Evolutionary conservation across 352 stramenopile genomes (phyloP).

Genomic region (Globisporangium carolinianum): DNA sequence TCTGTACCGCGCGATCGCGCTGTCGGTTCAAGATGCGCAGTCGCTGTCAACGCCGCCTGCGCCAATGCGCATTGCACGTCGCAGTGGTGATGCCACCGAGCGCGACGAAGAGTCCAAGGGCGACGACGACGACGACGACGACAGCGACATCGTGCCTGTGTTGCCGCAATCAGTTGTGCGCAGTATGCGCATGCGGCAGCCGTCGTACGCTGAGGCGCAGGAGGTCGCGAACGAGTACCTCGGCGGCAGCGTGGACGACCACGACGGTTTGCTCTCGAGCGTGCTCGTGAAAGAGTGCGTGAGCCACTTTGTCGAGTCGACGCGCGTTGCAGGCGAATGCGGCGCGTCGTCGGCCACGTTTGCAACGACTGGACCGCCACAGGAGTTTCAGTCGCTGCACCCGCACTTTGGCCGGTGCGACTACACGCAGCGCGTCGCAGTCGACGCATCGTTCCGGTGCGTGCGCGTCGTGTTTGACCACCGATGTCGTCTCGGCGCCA

Average conservation of each 20-base stretch:
- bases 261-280: conserved; percentile 57
- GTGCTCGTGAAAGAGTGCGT: conserved; percentile 83
- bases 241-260: conserved; percentile 38
- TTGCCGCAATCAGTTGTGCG: neutral
- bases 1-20: conserved; percentile 8
- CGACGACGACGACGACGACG: conserved; percentile 16
- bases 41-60: neutral
- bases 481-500: conserved; percentile 60
- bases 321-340: conserved; percentile 47
- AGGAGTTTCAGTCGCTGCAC: conserved; percentile 80
- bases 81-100: too few species aligned
- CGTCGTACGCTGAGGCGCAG: conserved; percentile 57
- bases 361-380: conserved; percentile 11
- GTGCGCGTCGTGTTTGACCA: conserved; percentile 80
- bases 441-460: conserved; percentile 43
- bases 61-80: neutral
- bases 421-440: conserved; percentile 53
- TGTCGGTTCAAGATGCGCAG: conserved; percentile 10
- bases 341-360: conserved; percentile 12
- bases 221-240: conserved; percentile 51
- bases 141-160: neutral
- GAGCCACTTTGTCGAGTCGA: conserved; percentile 80
- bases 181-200: conserved; percentile 24
- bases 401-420: conserved; percentile 81
- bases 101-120: conserved; percentile 27